Conservation (phyloP, 1,284 basidiomycete species). For the Apiotrichum mycotoxinovorans region DNA sequence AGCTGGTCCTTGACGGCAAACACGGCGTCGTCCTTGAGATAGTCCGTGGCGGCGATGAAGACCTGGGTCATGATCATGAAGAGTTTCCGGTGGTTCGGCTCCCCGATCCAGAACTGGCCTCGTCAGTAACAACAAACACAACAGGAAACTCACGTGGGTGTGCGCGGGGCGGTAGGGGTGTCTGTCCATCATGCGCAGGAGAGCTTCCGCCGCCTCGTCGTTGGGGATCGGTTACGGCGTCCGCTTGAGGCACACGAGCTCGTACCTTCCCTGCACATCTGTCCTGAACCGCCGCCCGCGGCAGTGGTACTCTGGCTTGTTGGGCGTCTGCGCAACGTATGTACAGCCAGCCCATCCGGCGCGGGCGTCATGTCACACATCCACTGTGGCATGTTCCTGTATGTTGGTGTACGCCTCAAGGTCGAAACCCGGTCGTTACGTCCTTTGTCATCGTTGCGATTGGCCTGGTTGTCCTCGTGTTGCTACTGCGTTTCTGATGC, state of each 20-base stretch:
- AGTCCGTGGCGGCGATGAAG: constrained; percentile 44
- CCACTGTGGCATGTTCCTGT: constrained; percentile 43
- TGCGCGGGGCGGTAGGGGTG: constrained; percentile 48
- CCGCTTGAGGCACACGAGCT: constrained; percentile 38
- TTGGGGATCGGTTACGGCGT: constrained; percentile 49
- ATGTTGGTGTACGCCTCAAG: constrained; percentile 10
- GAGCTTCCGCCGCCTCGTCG: constrained; percentile 43
- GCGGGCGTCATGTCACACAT: constrained; percentile 48
- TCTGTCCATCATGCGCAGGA: constrained; percentile 40
- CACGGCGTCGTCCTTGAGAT: constrained; percentile 47
- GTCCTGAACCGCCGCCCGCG: constrained; percentile 40
- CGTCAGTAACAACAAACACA: constrained; percentile 11
- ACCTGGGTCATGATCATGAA: constrained; percentile 43
- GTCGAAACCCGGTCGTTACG: constrained; percentile 3
- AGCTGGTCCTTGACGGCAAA: constrained; percentile 47
- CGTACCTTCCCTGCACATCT: constrained; percentile 39
- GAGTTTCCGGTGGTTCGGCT: constrained; percentile 29
- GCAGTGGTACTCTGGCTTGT: constrained; percentile 44
- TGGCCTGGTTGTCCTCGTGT: too few relatives aligned
- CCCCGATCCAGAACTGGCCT: constrained; percentile 36
- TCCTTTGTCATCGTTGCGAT: background rate
- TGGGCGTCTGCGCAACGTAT: constrained; percentile 47
- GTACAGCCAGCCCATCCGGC: constrained; percentile 46
- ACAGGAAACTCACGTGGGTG: constrained; percentile 29
- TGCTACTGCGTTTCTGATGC: too few relatives aligned